Base-by-base conservation (phyloP, 2,329 filamentous ascomycete genomes). In the Ophiognomonia clavigignenti-juglandacearum region DNA sequence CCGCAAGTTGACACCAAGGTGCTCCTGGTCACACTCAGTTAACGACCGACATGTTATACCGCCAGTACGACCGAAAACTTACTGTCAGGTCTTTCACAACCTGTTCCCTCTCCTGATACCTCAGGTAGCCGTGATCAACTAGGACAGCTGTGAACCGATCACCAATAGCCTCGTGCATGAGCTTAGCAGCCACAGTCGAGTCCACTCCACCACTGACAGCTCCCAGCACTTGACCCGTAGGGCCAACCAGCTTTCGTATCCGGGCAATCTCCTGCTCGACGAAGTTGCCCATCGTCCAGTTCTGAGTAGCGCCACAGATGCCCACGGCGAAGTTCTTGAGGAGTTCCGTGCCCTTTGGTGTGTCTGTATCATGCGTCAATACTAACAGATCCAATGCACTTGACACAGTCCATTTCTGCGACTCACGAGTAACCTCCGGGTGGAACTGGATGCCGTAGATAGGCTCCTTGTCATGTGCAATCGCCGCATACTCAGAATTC, bases 221-320 rank as follows among this genome's bases (percentile, higher is more conserved):
- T 9, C 69, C 70, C 44, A 73, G 64, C 44, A 96, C 92, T 61
- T 93, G 92, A 2, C 80, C 90, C 47, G 78, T 84, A 23, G 84
- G 77, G 19, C 93, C 93, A 35, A 96, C 90, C 27, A 96, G 74
- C 23, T 83, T 76, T 24, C 88, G 77, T 60, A 97, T 96, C 48
- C 89, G 78, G 34, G 72, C 67, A 54, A 96, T 87, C 67, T 96
- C 90, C 60, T 87, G 78, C 53, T 88, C 79, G 8, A 88, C 75
- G 60, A 97, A 97, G 58, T 86, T 82, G 48, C 73, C 74, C 91
- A 96, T 96, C 3, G 77, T 83, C 92, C 92, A 97, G 62, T 88
- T 79, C 49, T 82, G 77, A 50, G 75, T 69, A 4, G 86, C 88
- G 24, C 80, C 77, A 67, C 91, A 97, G 54, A 97, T 95, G 18